Conservation (phyloP, 2,329 filamentous ascomycete genomes). For the Talaromyces islandicus region DNA sequence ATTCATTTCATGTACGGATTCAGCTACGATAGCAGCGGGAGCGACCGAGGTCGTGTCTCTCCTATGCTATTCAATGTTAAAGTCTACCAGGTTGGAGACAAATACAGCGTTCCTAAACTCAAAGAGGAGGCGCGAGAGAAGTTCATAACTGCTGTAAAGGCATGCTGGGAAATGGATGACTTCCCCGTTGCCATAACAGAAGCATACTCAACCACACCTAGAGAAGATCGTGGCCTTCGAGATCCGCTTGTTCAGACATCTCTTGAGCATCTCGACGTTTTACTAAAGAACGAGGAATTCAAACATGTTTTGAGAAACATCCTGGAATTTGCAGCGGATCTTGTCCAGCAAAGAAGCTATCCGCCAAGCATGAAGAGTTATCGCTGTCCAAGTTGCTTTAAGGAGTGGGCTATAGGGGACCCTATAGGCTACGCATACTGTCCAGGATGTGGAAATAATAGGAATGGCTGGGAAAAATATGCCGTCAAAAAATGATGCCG, state of each 20-base stretch:
- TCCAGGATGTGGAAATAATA: too few species aligned
- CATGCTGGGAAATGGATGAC: too few species aligned
- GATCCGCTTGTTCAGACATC: not conserved
- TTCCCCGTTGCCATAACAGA: too few species aligned
- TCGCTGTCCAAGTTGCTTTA: not conserved
- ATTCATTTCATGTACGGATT: slow-evolving; percentile 21
- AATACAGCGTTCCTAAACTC: slow-evolving; percentile 17
- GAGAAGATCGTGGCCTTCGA: too few species aligned
- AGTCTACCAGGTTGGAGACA: slow-evolving; percentile 20
- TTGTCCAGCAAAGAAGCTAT: not conserved
- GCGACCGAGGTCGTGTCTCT: slow-evolving; percentile 11
- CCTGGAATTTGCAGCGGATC: not conserved
- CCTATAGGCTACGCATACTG: too few species aligned
- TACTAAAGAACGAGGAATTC: not conserved
- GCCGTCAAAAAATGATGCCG: too few species aligned
- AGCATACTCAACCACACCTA: too few species aligned
- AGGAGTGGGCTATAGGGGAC: not conserved
- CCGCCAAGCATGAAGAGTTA: not conserved
- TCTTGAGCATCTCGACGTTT: not conserved
- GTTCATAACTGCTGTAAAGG: slow-evolving; percentile 14
- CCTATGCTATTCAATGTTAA: slow-evolving; percentile 19
- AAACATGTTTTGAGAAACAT: not conserved
- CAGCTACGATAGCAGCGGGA: slow-evolving; percentile 16
- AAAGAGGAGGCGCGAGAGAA: slow-evolving; percentile 17
- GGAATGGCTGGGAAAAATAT: too few species aligned